Evolutionary conservation across 139 green algal species (phyloP), one percentile per base, ranked within the genome.

Genomic region (Coelastrella sp.): DNA sequence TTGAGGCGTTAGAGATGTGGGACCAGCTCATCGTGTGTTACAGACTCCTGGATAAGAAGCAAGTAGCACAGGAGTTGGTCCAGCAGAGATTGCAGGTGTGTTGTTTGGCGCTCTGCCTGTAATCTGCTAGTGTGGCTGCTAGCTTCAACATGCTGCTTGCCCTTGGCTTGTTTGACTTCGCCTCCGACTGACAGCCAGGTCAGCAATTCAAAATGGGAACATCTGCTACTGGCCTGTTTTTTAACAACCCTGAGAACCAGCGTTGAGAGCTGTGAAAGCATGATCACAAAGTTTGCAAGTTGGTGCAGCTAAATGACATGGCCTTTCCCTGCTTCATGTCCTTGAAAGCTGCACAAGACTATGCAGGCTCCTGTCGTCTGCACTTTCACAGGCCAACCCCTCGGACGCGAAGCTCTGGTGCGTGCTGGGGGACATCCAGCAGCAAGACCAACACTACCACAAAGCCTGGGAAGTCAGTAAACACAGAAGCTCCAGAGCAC

Each of bases 1-100:
- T 98, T 82, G 97, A 99, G 93, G 68, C 85, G 11, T 92, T 98
- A 80, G 96, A 99, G 90, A 89, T 98, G 90, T 99, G 98, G 98
- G 97, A 99, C 89, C 85, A 87, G 73, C 92, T 98, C 0, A 96
- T 98, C 73, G 82, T 96, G 32, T 99, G 97, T 95, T 98, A 98
- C 95, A 93, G 92, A 22, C 91, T 99, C 88, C 92, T 99, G 83
- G 95, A 94, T 66, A 99, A 99, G 92, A 93, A 91, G 13, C 91
- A 93, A 61, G 87, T 81, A 5, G 96, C 96, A 3, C 93, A 96
- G 89, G 92, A 96, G 86, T 81, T 99, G 13, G 93, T 99, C 13
- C 83, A 74, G 32, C 57, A 91, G 32, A 88, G 96, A 56, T 90
- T 99, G 11, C 88, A 97, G 92, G 93, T 94, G 47, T 10, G 64